phyloP scores from a whole-genome alignment of 306 rosid species.

The Pueraria montana region DNA sequence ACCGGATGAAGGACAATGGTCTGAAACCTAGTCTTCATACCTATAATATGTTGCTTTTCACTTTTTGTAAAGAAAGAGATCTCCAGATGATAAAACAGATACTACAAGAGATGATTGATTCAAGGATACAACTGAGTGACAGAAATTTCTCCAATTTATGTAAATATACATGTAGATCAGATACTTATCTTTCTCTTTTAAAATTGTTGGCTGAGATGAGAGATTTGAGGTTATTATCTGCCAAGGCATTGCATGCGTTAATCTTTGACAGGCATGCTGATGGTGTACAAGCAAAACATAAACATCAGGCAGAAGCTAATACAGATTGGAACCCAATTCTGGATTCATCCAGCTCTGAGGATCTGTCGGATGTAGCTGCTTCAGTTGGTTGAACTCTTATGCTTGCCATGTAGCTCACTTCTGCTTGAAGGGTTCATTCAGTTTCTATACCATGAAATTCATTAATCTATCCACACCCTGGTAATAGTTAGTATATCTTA shows the following conservation, averaged over 20 bases:
- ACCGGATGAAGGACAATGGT: slow-evolving; percentile 66
- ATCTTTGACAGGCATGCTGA: slow-evolving; percentile 21
- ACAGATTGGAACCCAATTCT: slow-evolving; percentile 37
- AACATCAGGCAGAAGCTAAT: slow-evolving; percentile 40
- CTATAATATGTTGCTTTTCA: slow-evolving; percentile 61
- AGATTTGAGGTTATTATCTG: slow-evolving; percentile 63
- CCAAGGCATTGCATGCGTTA: slow-evolving; percentile 32
- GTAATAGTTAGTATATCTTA: slow-evolving; percentile 9
- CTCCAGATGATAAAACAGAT: slow-evolving; percentile 49
- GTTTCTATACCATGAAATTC: slow-evolving; percentile 5
- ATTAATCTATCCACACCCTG: not conserved
- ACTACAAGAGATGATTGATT: slow-evolving; percentile 72
- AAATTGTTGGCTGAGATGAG: slow-evolving; percentile 62
- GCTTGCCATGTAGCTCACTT: not conserved
- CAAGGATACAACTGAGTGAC: slow-evolving; percentile 54
- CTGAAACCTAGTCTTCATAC: slow-evolving; percentile 56
- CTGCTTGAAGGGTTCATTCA: slow-evolving; percentile 27
- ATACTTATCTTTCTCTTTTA: slow-evolving; percentile 32
- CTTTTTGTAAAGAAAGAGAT: slow-evolving; percentile 56
- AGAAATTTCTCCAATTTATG: slow-evolving; percentile 55
- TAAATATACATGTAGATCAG: slow-evolving; percentile 45
- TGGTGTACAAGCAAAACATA: slow-evolving; percentile 43
- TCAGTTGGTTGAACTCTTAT: slow-evolving; percentile 56
- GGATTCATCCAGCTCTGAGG: slow-evolving; percentile 64
- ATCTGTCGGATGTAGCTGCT: slow-evolving; percentile 57